Base-by-base conservation (phyloP, 768 basidiomycete species). In the Hypsizygus marmoreus region DNA sequence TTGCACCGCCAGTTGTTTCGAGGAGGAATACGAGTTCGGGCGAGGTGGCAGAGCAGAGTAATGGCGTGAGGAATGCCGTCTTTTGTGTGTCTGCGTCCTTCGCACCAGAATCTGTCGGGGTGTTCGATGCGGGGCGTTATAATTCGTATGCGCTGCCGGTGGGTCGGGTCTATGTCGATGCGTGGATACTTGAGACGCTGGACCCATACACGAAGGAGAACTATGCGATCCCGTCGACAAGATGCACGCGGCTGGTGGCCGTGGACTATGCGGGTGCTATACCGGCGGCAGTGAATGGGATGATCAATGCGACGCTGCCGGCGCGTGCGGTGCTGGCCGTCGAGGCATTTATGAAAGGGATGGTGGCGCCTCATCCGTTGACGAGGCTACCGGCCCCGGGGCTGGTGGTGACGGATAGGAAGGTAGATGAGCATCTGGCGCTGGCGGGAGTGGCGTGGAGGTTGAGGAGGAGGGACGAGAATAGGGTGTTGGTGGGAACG, bases 141-240 rank as follows among this genome's bases (percentile, higher is more conserved):
- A 97, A 98, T 63, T 73, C 91, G 0, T 79, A 81, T 41, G 58
- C 47, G 1, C 75, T 91, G 7, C 90, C 91, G 0, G 72, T 90
- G 12, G 95, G 93, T 2, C 81, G 88, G 11, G 73, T 92, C 25
- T 84, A 89, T 53, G 69, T 99, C 5, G 94, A 97, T 58, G 95
- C 89, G 2, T 99, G 97, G 97, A 83, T 95, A 24, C 67, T 97
- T 57, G 94, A 99, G 71, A 97, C 95, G 3, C 78, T 98, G 36
- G 95, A 98, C 60, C 94, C 95, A 0, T 97, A 97, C 49, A 88
- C 91, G 17, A 86, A 85, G 49, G 93, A 95, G 66, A 92, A 91
- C 53, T 95, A 93, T 60, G 80, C 91, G 10, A 95, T 98, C 34
- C 97, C 95, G 1, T 97, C 93, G 3, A 91, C 94, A 29, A 69